Conservation (phyloP, 805 yeast genomes). For the Zygosaccharomyces bisporus region DNA sequence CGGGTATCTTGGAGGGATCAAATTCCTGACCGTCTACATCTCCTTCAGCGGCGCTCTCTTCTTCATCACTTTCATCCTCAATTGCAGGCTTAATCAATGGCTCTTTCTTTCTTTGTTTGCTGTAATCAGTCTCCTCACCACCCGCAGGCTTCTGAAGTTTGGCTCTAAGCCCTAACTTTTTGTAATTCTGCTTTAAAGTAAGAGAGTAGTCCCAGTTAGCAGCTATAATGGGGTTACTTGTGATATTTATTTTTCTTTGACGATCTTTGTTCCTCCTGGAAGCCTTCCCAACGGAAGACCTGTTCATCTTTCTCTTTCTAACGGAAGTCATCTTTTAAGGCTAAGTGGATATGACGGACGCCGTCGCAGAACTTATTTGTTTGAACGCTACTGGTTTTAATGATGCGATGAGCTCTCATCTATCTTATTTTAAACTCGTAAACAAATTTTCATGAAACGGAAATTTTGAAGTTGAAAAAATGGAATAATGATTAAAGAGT, state of each 20-base stretch:
- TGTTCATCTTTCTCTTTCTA: constrained; percentile 79
- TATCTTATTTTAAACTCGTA: constrained; percentile 5
- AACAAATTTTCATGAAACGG: too few species aligned
- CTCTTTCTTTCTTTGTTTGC: constrained; percentile 37
- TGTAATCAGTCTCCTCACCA: constrained; percentile 65
- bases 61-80: constrained; percentile 32
- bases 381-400: neutral
- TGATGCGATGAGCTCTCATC: constrained; percentile 5
- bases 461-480: neutral
- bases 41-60: constrained; percentile 16
- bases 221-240: constrained; percentile 76
- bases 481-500: neutral
- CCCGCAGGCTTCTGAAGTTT: constrained; percentile 70
- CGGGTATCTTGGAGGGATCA: constrained; percentile 55
- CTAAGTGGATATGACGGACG: neutral
- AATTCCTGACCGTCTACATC: constrained; percentile 31
- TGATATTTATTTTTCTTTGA: constrained; percentile 60
- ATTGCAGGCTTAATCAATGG: constrained; percentile 33
- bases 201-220: constrained; percentile 83
- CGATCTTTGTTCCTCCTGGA: constrained; percentile 69
- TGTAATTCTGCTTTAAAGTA: constrained; percentile 84
- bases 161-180: constrained; percentile 69
- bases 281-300: constrained; percentile 64
- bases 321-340: constrained; percentile 55
- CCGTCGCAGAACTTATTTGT: neutral